phyloP scores from a whole-genome alignment of 257 asterid species.

The Primulina eburnea region DNA sequence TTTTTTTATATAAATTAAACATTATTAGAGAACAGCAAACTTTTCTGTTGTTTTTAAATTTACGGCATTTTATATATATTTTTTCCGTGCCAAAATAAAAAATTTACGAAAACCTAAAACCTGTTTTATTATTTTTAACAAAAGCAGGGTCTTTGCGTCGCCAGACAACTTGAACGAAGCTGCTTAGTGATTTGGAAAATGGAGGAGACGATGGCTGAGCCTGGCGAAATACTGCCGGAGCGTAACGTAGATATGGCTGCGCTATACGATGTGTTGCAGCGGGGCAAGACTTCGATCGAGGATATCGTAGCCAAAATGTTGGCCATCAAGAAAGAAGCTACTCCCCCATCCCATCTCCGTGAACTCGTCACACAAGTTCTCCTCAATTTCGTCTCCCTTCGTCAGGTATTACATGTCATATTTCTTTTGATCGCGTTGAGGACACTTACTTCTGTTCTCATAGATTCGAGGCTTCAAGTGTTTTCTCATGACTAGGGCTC shows the following conservation, averaged over 20 bases:
- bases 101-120: no score
- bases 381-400: conserved; percentile 79
- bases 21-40: no score
- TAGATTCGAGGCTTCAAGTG: not conserved
- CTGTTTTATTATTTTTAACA: no score
- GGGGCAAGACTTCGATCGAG: conserved; percentile 67
- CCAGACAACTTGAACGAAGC: not conserved
- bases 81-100: no score
- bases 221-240: conserved; percentile 90
- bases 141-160: no score
- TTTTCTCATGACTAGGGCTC: not conserved
- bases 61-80: no score
- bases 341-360: conserved; percentile 59
- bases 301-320: conserved; percentile 76
- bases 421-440: not conserved
- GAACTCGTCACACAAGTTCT: conserved; percentile 76
- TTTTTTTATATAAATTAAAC: no score
- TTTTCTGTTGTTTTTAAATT: no score
- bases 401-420: conserved; percentile 53
- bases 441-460: not conserved
- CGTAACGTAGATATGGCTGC: conserved; percentile 70
- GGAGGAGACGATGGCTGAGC: conserved; percentile 77
- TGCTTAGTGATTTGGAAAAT: conserved; percentile 11
- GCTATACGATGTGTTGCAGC: conserved; percentile 57
- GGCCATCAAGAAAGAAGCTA: conserved; percentile 54